Conservation (phyloP, 495 filamentous ascomycete genomes). For the Neurospora sublineolata region DNA sequence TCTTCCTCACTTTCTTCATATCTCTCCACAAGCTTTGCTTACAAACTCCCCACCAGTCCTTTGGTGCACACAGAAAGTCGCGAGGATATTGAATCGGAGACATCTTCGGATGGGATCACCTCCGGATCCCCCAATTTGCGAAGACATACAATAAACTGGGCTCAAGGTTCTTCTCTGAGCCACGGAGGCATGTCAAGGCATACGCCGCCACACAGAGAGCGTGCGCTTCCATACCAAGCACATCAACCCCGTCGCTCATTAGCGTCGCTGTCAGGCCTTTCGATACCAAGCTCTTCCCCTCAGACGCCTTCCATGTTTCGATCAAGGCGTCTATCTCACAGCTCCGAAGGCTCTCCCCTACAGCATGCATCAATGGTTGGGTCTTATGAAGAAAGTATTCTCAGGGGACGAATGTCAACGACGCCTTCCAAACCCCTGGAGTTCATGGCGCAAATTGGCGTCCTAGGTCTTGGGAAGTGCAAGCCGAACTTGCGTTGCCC, state of each 20-base stretch:
- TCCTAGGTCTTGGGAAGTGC: conserved; percentile 81
- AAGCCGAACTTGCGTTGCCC: conserved; percentile 79
- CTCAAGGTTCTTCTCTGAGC: conserved; percentile 18
- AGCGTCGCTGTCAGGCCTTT: conserved; percentile 47
- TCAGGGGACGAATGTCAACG: conserved; percentile 93
- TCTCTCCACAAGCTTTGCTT: conserved; percentile 69
- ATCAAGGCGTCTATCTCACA: conserved; percentile 57
- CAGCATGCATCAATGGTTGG: conserved; percentile 93
- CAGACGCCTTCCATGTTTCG: conserved; percentile 48
- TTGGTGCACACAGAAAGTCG: conserved; percentile 83
- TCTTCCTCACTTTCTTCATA: conserved; percentile 63
- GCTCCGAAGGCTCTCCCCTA: conserved; percentile 62
- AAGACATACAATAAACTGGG: conserved; percentile 29
- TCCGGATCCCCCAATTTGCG: conserved; percentile 19
- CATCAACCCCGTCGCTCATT: conserved; percentile 66
- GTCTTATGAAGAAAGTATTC: conserved; percentile 93
- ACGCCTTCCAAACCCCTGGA: conserved; percentile 87
- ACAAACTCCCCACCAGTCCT: conserved; percentile 84
- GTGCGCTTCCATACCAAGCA: conserved; percentile 50
- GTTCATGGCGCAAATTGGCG: conserved; percentile 92
- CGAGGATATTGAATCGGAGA: conserved; percentile 60
- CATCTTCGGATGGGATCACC: conserved; percentile 35
- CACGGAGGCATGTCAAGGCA: conserved; percentile 22
- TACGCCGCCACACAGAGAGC: conserved; percentile 36
- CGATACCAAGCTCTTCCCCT: conserved; percentile 40